These are phyloP conservation scores for Coniella lustricola DNA, from an alignment of 2,329 filamentous ascomycete species.

Conservation along the genomic window DNA sequence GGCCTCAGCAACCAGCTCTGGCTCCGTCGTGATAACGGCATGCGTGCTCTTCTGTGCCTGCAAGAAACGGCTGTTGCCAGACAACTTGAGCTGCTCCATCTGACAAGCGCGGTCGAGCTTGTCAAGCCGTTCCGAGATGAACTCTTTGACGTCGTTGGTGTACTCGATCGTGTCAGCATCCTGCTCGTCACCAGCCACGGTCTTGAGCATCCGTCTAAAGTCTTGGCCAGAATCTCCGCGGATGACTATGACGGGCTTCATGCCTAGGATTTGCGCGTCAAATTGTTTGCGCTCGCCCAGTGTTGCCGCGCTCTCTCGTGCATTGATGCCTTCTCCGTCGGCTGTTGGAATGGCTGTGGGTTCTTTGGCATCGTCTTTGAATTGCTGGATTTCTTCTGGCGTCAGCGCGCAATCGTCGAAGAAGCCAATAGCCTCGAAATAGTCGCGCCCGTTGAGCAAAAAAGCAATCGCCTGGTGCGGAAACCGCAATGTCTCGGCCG, in stretches of 20 bases:
- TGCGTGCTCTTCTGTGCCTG: not conserved
- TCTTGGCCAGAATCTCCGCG: not conserved
- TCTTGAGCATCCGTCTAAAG: not conserved
- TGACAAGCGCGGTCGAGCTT: not conserved
- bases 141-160: not conserved
- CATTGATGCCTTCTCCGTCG: not conserved
- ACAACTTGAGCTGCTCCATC: conserved; percentile 1
- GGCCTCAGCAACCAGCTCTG: not conserved
- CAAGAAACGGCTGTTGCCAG: not conserved
- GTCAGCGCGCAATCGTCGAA: not conserved
- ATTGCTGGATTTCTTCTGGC: not conserved
- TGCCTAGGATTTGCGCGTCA: not conserved
- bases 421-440: conserved; percentile 2
- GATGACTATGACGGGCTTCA: not conserved
- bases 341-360: not conserved
- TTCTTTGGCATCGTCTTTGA: not conserved
- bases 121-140: not conserved
- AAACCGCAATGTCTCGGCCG: not conserved
- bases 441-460: not conserved
- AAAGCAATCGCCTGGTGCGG: not conserved
- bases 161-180: not conserved
- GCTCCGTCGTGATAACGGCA: not conserved
- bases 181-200: not conserved
- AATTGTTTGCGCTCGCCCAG: not conserved
- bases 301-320: not conserved